A percentile compares a stretch with the other conserved stretches of the same genome.
phyloP scores from a whole-genome alignment of 805 yeast species.

The Pichia cabralensis region DNA sequence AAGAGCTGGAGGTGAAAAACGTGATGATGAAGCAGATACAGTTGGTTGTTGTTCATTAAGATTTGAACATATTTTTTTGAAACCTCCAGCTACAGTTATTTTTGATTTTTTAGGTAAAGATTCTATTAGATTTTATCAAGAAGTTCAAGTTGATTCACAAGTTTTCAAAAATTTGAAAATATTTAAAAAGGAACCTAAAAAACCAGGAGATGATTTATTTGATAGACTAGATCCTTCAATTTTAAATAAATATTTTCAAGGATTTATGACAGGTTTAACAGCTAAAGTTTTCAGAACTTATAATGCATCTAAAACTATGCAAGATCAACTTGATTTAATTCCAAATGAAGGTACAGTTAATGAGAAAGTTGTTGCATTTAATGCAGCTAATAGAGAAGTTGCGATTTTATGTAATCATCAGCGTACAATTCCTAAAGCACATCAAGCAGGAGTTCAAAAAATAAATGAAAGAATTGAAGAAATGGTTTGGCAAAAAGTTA shows the following conservation, averaged over 20 bases:
- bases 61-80: conserved; percentile 77
- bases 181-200: conserved; percentile 82
- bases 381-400: conserved; percentile 92
- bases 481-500: conserved; percentile 72
- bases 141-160: conserved; percentile 85
- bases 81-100: conserved; percentile 76
- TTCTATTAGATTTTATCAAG: conserved; percentile 84
- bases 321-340: conserved; percentile 79
- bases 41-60: conserved; percentile 95
- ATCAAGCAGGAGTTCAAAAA: conserved; percentile 70
- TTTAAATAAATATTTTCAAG: conserved; percentile 78
- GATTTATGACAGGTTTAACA: conserved; percentile 85
- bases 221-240: conserved; percentile 80
- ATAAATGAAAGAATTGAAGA: conserved; percentile 72
- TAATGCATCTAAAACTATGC: conserved; percentile 95
- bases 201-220: conserved; percentile 85
- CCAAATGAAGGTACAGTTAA: conserved; percentile 80
- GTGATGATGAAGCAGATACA: conserved; percentile 96
- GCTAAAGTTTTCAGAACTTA: conserved; percentile 97
- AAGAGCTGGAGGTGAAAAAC: conserved; percentile 97
- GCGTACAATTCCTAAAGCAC: conserved; percentile 80
- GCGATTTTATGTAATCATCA: conserved; percentile 97
- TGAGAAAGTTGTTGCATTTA: conserved; percentile 78
- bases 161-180: conserved; percentile 82
- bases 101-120: conserved; percentile 96